Evolutionary conservation across 495 filamentous ascomycete species (phyloP), one percentile per base, ranked within the genome.

Genomic region (Immersiella caudata): DNA sequence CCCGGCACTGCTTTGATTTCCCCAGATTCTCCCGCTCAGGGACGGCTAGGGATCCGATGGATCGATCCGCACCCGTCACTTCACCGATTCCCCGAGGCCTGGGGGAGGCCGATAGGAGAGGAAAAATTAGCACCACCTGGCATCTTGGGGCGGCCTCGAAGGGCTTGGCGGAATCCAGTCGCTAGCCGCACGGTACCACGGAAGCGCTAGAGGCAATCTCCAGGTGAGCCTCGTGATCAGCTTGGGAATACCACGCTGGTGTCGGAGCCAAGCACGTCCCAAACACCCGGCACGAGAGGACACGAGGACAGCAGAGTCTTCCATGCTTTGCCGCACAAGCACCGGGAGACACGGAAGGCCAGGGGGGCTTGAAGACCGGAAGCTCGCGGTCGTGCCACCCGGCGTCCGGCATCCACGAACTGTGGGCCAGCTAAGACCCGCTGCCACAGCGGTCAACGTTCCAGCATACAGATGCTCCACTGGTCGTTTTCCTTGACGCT

Each of bases 221-320:
- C 51, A 46, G 60, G 27, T 54, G 25, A 64, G 65, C 66, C 70
- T 60, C 71, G 71, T 71, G 71, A 75, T 67, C 71, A 67, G 26
- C 26, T 56, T 18, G 29, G 27, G 66, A 35, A 46, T 59, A 54
- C 56, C 60, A 56, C 33, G 59, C 27, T 29, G 33, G 20, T 22
- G 21, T 46, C 21, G 24, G 26, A 33, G 65, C 26, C 11, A 51
- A 33, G 27, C 22, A 27, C 55, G 62, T 61, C 21, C 54, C 62
- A 40, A 59, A 46, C n/a, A 46, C 33, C 52, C 66, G 55, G 67
- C 73, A 75, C 73, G 74, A 76, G 74, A 76, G 74, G 71, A 69
- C 75, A 75, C 75, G 75, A 76, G 75, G 73, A 72, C 75, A 75
- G 27, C 71, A 75, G 73, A 75, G 64, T 49, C 68, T 74, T 75